Base-by-base conservation (phyloP, 495 filamentous ascomycete species). In the Aspergillus hancockii region DNA sequence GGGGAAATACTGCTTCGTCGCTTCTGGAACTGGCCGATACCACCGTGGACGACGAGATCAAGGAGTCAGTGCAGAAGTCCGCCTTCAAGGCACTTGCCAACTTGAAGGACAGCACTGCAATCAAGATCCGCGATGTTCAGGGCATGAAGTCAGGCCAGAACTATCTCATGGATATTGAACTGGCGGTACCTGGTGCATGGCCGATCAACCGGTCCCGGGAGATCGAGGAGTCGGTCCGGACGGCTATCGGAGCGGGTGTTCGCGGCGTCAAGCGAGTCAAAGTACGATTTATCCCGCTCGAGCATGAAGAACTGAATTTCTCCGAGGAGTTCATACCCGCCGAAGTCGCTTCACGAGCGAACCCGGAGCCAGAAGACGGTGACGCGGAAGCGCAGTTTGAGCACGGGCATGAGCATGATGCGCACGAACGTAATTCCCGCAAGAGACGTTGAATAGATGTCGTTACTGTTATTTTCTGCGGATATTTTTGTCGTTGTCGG, bases 141-240 rank as follows among this genome's bases (percentile, higher is more conserved):
- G 94, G 94, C 54, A 80, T 96, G 67, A 98, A 98, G 70, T 89
- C 89, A 3, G 94, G 94, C 28, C 94, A 97, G 74, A 98, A 96
- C 71, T 97, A 94, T 59, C 77, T 97, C 5, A 85, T 97, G 66
- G 93, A 97, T 63, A 61, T 98, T 28, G 90, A 94, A 66, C 70
- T 97, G 43, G 90, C 85, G 22, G 89, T 93, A 32, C 90, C 92
- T 0, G 81, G 76, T 2, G 71, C 73, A 18, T 92, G 88, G 89
- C 85, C 88, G 0, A 75, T 98, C 8, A 82, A 84, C 57, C 81
- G 85, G 31, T 85, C 86, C 0, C 72, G 81, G n/a, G 73, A 76
- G 21, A 73, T 94, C 5, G 94, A 98, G 69, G 84, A 89, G 16
- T 70, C 73, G 0, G 80, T 97, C 14, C 83, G 94, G 52, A 76